Conservation (phyloP, 2,329 filamentous ascomycete genomes). For the Penicillium rolfsii region DNA sequence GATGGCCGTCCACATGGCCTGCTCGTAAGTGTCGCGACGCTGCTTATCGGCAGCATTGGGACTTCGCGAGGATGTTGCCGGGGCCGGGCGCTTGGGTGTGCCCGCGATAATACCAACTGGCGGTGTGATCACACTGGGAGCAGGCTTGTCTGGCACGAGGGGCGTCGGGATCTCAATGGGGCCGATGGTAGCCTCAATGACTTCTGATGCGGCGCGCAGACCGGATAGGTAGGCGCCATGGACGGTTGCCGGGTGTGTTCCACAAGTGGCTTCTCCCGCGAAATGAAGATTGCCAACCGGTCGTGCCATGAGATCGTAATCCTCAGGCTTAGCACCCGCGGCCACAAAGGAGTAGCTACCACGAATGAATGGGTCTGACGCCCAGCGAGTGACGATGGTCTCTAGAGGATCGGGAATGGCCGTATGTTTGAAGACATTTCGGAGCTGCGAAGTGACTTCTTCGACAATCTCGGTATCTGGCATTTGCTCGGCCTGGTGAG, state of each 20-base stretch:
- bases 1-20: conserved; percentile 61
- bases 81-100: conserved; percentile 31
- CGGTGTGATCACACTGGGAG: conserved; percentile 45
- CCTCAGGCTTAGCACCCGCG: conserved; percentile 76
- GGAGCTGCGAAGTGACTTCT: conserved; percentile 79
- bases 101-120: conserved; percentile 15
- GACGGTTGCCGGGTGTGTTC: conserved; percentile 93
- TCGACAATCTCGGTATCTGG: conserved; percentile 74
- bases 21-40: conserved; percentile 57
- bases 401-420: conserved; percentile 78
- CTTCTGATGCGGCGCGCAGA: conserved; percentile 82
- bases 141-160: conserved; percentile 65
- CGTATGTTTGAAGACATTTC: conserved; percentile 68
- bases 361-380: conserved; percentile 83
- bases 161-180: conserved; percentile 77
- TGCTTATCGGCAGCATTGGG: conserved; percentile 27
- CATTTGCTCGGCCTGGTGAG: conserved; percentile 79
- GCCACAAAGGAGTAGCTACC: conserved; percentile 96
- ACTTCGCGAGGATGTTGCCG: conserved; percentile 13
- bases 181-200: conserved; percentile 78
- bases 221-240: conserved; percentile 96
- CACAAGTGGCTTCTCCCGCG: conserved; percentile 93
- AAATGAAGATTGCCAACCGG: conserved; percentile 88
- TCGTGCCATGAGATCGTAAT: conserved; percentile 90
- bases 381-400: conserved; percentile 90